Base-by-base conservation (phyloP, 2,329 filamentous ascomycete species). In the Epichloe brachyelytri region DNA sequence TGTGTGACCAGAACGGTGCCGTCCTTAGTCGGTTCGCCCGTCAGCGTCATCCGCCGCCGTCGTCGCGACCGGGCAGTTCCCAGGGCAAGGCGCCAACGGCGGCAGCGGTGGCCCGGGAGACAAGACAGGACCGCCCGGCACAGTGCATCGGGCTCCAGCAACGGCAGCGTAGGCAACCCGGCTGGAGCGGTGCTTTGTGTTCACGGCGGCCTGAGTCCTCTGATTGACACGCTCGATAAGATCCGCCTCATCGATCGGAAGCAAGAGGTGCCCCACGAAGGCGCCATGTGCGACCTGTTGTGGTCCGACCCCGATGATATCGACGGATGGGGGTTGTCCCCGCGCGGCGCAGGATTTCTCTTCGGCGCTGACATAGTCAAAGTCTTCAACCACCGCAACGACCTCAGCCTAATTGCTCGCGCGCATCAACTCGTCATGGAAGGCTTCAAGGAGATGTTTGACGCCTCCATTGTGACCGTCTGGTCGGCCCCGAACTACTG, bases 231-330 rank as follows among this genome's bases (percentile, higher is more conserved):
- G 22, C 86, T 98, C 45, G 91, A 98, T 65, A 95, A 95, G 70
- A 98, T 98, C 64, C 80, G 93, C 20, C 75, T 97, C 14, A 79
- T 98, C 20, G 94, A 98, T 66, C 83, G 91, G 55, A 97, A 97
- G 68, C 93, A 98, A 70, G 93, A 98, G 71, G 93, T 98, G 0
- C 93, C 93, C 0, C 93, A 98, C 64, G 93, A 98, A 71, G 93
- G 93, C 51, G 89, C 93, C 63, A 98, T 98, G 93, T 98, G 93
- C 69, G 93, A 98, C 67, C 76, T 98, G 1, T 78, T 98, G 3
- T 98, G 93, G 93, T 96, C 89, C 0, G 93, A 98, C 63, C 93
- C 93, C 0, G 93, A 98, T 66, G 93, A 98, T 60, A 95, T 96
- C 56, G 90, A 96, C 63, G 91, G 90, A 53, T 98, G 93, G 93